Percentiles rank a stretch among this genome's conserved stretches.
phyloP scores from a whole-genome alignment of 208 protist species.

The Naegleria lovaniensis region DNA sequence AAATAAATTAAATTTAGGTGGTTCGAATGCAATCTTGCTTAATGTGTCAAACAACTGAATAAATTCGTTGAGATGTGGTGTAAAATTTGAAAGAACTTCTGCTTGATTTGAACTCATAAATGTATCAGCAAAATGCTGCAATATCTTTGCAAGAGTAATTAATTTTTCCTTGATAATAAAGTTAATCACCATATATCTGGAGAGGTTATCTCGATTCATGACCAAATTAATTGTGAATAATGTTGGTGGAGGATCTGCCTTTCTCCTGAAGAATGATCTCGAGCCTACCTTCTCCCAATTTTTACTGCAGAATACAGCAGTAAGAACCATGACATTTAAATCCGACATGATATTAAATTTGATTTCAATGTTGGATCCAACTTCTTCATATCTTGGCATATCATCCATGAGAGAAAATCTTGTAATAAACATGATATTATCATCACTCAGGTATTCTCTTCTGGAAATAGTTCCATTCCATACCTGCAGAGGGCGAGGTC shows the following conservation, averaged over 20 bases:
- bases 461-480: neutral
- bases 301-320: neutral
- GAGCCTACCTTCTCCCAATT: neutral
- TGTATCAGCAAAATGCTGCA: neutral
- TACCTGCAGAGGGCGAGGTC: neutral
- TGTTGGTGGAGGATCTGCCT: neutral
- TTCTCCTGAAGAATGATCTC: neutral
- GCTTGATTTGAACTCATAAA: neutral
- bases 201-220: neutral
- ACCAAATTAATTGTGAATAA: neutral
- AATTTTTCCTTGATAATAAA: neutral
- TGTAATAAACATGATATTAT: neutral
- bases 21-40: neutral
- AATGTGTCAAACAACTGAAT: neutral
- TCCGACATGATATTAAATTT: conserved; percentile 8
- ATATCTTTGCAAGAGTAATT: neutral
- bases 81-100: neutral
- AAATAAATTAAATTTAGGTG: neutral
- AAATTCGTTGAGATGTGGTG: neutral
- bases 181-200: neutral
- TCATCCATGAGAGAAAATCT: conserved; percentile 13
- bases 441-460: neutral
- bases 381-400: neutral
- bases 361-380: conserved; percentile 10
- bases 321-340: neutral